phyloP scores from a whole-genome alignment of 192 early-diverging fungal species.

The Funneliformis mosseae region DNA sequence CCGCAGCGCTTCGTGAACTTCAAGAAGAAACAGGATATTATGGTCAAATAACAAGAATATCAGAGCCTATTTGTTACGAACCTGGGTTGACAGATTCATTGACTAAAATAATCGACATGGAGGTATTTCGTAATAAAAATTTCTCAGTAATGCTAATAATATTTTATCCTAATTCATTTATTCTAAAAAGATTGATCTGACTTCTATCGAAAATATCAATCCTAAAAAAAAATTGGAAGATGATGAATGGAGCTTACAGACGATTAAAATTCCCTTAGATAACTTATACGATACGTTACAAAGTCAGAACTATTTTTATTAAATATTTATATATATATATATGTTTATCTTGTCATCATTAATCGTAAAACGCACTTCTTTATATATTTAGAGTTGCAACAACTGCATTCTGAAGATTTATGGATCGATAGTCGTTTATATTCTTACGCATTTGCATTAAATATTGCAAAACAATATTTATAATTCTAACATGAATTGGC shows the following conservation, averaged over 20 bases:
- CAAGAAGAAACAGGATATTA: constrained; percentile 53
- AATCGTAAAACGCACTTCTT: too few species aligned
- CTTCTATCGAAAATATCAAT: constrained; percentile 28
- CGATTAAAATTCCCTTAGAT: constrained; percentile 39
- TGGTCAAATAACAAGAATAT: constrained; percentile 24
- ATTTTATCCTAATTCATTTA: not conserved
- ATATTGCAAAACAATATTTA: constrained; percentile 14
- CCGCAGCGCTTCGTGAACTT: constrained; percentile 50
- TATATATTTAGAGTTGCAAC: not conserved
- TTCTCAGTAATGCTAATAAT: too few species aligned
- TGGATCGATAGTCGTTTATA: constrained; percentile 34
- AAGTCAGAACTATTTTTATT: constrained; percentile 41
- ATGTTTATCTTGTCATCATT: not conserved
- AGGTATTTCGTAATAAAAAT: constrained; percentile 37
- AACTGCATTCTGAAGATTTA: not conserved
- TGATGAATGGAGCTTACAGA: constrained; percentile 58
- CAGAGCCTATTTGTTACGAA: constrained; percentile 48
- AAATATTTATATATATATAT: not conserved
- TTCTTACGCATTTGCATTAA: constrained; percentile 21
- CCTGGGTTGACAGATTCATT: constrained; percentile 55
- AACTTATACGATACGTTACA: constrained; percentile 39
- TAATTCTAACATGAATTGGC: constrained; percentile 46
- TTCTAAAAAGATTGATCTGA: constrained; percentile 32
- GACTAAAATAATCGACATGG: constrained; percentile 41
- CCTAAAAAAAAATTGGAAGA: constrained; percentile 45